Evolutionary conservation across 2,329 filamentous ascomycete genomes (phyloP).

Genomic region (Meredithiella fracta): DNA sequence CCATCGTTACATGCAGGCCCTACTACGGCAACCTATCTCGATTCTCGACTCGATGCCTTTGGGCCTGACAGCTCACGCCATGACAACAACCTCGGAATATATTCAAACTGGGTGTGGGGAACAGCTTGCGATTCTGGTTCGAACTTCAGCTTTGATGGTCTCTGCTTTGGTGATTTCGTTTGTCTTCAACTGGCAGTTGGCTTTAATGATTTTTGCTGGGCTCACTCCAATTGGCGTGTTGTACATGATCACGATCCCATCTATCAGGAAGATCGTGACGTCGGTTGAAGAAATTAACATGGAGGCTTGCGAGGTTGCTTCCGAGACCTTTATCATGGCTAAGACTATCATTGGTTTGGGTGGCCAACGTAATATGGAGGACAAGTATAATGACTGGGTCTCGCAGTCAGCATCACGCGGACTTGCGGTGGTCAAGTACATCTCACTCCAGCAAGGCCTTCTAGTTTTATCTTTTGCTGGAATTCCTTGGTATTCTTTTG

Average conservation of each 20-base stretch:
- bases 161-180: conserved; percentile 35
- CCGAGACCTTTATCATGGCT: conserved; percentile 26
- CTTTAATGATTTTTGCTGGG: conserved; percentile 30
- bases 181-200: conserved; percentile 34
- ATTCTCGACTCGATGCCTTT: conserved; percentile 32
- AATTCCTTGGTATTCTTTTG: conserved; percentile 17
- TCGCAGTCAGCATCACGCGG: conserved; percentile 22
- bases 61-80: conserved; percentile 33
- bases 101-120: conserved; percentile 39
- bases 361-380: conserved; percentile 23
- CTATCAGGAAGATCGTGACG: conserved; percentile 21
- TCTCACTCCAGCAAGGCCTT: conserved; percentile 18
- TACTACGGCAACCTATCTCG: conserved; percentile 33
- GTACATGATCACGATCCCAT: conserved; percentile 21
- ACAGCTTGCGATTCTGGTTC: conserved; percentile 28
- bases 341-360: conserved; percentile 29
- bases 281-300: conserved; percentile 23
- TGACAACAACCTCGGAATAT: conserved; percentile 35
- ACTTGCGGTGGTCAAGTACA: conserved; percentile 16
- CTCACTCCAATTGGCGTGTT: conserved; percentile 26
- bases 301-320: conserved; percentile 23
- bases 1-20: conserved; percentile 30
- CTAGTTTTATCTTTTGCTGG: conserved; percentile 7
- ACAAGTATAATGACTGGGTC: conserved; percentile 23
- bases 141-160: conserved; percentile 25